Evolutionary conservation across 768 basidiomycete species (phyloP), one percentile per base, ranked within the genome.

Genomic region (Neoboletus magnificus): DNA sequence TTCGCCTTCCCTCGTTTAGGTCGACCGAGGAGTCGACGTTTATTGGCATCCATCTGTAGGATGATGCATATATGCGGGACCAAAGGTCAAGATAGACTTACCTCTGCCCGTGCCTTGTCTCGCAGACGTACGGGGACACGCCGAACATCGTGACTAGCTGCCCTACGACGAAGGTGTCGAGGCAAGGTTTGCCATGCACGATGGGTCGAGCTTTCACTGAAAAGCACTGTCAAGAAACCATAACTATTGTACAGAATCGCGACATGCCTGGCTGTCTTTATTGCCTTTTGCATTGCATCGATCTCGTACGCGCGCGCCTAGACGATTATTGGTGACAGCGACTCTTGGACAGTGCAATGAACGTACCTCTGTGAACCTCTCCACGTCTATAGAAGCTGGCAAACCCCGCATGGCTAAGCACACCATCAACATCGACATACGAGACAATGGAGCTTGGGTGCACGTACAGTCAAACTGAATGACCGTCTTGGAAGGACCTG

Each of bases 171-270:
- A 23, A 99, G 79, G 71, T 94, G 91, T 18, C 96, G 83, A 12
- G 96, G 96, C 8, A 98, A 80, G 11, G 89, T 85, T 71, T 99
- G 96, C 85, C 95, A 99, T 5, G 85, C 90, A 55, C 94, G 79
- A 53, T 89, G 85, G 0, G 89, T 90, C 16, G 87, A 81, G 61
- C 79, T 81, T 9, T 78, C 77, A 52, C 91, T 94, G 57, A 5
- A 52, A 48, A 29, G 5, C 2, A 16, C 1, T 15, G 39, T 64
- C 51, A 60, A 36, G 12, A 49, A 27, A 18, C 6, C 0, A 8
- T 16, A 3, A 12, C 30, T 0, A 3, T 3, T 15, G 6, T 2
- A 1, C 32, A 20, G 1, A 0, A 13, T 8, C 11, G 15, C 2
- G 42, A 51, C 56, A 57, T 60, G 85, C 93, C 86, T 81, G 36